Evolutionary conservation across 1,139 yeast genomes (phyloP), one percentile per base, ranked within the genome.

Genomic region (Blastobotrys elegans): DNA sequence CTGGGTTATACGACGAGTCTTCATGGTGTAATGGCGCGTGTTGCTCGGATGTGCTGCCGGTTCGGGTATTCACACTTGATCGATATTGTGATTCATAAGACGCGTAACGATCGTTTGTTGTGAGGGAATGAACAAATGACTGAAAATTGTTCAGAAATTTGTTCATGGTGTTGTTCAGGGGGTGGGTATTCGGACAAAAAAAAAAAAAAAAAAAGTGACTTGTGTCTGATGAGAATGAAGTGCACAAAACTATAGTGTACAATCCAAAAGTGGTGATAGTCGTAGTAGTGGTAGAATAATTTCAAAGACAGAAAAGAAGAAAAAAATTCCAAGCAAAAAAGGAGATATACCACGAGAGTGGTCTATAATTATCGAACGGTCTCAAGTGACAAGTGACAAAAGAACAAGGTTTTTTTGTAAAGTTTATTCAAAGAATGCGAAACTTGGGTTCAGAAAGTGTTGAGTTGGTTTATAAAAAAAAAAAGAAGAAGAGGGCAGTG

Each of bases 71-170:
- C 17, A 42, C 14, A 8, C 48, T 47, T 6, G 55, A 51, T 26
- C 56, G 50, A 40, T 56, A 48, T 21, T 53, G 56, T 27, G 46
- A 52, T 40, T 75, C 80, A 57, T 77, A 79, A 36, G 80, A 72
- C 43, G 85, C 85, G 61, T 80, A 80, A 59, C 79, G 82, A 59
- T 80, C 84, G 41, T 74, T 79, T 21, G 85, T 79, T 36, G 84
- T 78, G 48, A 80, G 73, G 32, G 83, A 77, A 58, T 80, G 84
- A 50, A 78, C 67, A 58, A 79, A 80, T 34, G 79, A 71, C 57
- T 68, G 68, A 43, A 68, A 65, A 18, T 58, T 53, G 40, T 59
- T 56, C 38, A 68, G 53, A 45, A 68, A 57, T 42, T 62, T 60
- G 55, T 65, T 62, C 71, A 66, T 41, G 27, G 6, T 20, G 38